phyloP scores from a whole-genome alignment of 139 green algal genomes.

The Yamagishiella unicocca region DNA sequence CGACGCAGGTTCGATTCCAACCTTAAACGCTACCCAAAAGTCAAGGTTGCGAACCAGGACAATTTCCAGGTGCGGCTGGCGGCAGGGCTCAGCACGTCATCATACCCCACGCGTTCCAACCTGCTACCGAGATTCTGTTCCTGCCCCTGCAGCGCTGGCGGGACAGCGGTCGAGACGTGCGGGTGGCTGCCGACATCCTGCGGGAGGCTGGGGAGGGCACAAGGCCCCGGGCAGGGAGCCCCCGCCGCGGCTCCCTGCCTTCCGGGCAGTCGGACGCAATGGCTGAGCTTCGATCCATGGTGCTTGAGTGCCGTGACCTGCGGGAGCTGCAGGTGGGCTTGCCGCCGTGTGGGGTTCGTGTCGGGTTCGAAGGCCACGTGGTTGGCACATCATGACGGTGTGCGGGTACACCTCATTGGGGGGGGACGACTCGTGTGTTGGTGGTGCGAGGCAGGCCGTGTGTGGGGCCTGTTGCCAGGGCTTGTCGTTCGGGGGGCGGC shows the following conservation, averaged over 20 bases:
- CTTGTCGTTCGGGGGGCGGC: too few species aligned
- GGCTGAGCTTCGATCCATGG: background rate
- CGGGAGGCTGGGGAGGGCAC: background rate
- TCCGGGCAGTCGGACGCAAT: background rate
- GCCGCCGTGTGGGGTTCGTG: background rate
- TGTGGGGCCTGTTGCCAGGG: too few species aligned
- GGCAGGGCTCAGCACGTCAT: too few species aligned
- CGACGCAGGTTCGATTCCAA: conserved; percentile 52
- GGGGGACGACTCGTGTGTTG: too few species aligned
- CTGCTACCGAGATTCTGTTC: too few species aligned
- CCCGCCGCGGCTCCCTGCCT: too few species aligned
- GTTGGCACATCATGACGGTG: too few species aligned
- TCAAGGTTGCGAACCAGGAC: conserved; percentile 15
- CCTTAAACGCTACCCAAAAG: conserved; percentile 14
- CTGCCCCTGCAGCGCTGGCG: conserved; percentile 1
- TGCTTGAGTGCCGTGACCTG: conserved; percentile 30
- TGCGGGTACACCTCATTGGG: too few species aligned
- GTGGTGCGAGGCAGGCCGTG: too few species aligned
- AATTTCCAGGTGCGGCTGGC: conserved; percentile 45
- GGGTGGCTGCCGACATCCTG: conserved; percentile 23
- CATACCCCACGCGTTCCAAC: background rate
- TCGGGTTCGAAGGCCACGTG: too few species aligned
- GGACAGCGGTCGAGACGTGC: conserved; percentile 21
- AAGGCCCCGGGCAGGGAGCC: too few species aligned
- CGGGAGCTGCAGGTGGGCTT: conserved; percentile 24